Evolutionary conservation across 2,329 filamentous ascomycete species (phyloP), one percentile per base, ranked within the genome.

Genomic region (Penicillium sp.): DNA sequence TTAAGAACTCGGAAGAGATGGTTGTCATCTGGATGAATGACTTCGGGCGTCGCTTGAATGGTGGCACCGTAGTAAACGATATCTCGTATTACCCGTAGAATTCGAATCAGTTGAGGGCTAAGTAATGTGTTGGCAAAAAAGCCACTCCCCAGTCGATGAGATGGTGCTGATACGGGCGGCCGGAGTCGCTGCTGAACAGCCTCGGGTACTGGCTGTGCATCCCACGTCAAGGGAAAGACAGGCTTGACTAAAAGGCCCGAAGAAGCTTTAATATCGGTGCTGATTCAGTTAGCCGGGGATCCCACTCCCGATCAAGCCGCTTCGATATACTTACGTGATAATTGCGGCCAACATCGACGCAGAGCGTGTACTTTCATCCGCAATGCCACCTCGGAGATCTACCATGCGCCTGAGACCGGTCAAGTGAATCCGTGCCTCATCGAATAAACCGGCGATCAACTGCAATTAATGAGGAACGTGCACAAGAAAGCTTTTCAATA

Each of bases 371-470:
- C 55, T 57, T 14, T 60, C 48, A 31, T 56, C 43, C 23, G 48
- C 48, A 36, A 67, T 62, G 2, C 65, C 65, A 24, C 68, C 67
- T 5, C 67, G 62, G n/a, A 66, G 49, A 4, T 66, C 63, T 10
- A 71, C 65, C 63, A 71, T 67, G 9, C 56, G 59, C 44, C 62
- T 63, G 9, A 72, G 56, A 3, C 68, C 68, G 26, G 57, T 55
- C 7, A 71, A 55, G 50, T 73, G 70, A 18, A 71, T 63, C 31
- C 58, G 60, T 13, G 65, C 65, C 54, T 71, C 68, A 31, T 62
- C 59, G 42, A 70, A 70, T 28, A 66, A 54, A 8, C 67, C 69
- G 38, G 67, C 57, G 16, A 69, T 66, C 40, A 69, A 49, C 66
- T 69, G 20, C 27, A 35, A 34, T 6, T 10, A 9, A 2, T 24